Evolutionary conservation across 2,329 filamentous ascomycete genomes (phyloP), one percentile per base, ranked within the genome.

Genomic region (Alternaria ethzedia): DNA sequence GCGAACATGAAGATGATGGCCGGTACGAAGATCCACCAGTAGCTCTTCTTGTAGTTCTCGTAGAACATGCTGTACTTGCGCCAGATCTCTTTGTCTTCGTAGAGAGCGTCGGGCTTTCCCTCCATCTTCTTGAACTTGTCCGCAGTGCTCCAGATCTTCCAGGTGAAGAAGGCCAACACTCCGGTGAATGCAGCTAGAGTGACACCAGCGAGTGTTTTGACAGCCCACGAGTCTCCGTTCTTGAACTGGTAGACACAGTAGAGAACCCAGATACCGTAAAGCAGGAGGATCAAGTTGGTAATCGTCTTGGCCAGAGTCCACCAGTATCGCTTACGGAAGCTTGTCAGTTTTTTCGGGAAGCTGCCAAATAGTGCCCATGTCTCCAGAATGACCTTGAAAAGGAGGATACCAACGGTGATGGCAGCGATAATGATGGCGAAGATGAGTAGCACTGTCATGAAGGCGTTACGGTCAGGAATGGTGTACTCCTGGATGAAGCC

Each of bases 241-340:
- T 91, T 96, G 81, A 98, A 97, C 78, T 99, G 96, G 80, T 95
- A 98, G 66, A 99, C 88, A 79, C 95, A 98, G 82, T 97, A 98
- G 46, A 98, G 83, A 1, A 94, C 93, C 96, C 96, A 98, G 65
- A 97, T 88, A 65, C 96, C 93, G 81, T 98, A 99, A 3, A 98
- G 87, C 17, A 98, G 84, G 64, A 98, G 86, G 71, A 99, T 94
- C 80, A 99, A 86, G 69, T 92, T 92, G 46, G 94, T 97, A 74
- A 98, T 91, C 15, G 94, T 91, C 65, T 95, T 92, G 49, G 91
- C 92, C 78, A 99, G 90, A 59, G 94, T 89, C 70, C 92, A 91
- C 96, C 96, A 98, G 84, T 98, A 98, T 79, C 97, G 92, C 82
- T 97, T 92, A 69, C 96, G 91, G 87, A 98, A 98, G 49, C 91